Base-by-base conservation (phyloP, 78 protist genomes). In the Dictyostelium firmibasis region DNA sequence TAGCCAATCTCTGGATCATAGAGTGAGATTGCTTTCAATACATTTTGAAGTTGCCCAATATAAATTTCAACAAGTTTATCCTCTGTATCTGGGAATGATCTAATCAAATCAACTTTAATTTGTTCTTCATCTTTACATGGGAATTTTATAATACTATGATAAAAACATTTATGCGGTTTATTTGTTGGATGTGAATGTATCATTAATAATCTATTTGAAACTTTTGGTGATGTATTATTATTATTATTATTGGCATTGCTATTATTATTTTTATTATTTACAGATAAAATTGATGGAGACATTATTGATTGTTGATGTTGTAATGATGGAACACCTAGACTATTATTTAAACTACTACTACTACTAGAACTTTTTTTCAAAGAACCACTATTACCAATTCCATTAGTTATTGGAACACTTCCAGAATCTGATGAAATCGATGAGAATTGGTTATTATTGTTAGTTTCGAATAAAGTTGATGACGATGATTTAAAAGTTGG, bases 1-100 rank as follows among this genome's bases (percentile, higher is more conserved):
- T 89, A 89, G 0, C 94, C 94, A 85, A 89, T 70, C 33, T 89
- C 94, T 27, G 86, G n/a, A 9, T 89, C 94, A 35, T 81, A 89
- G 16, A 89, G 82, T 33, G 87, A 81, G 4, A 89, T 89, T 0
- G 94, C 94, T 81, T 81, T 78, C 8, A 89, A 41, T 23, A 89
- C 94, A 69, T 81, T 81, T 13, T 16, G 2, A 2, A 89, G 36
- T 50, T 50, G n/a, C 20, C 13, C 44, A 7, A 79, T 31, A 50
- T 89, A 89, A 27, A n/a, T 50, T 20, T 89, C 94, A 10, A 62
- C 69, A 27, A 77, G 20, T 44, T 50, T 33, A 36, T 50, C 23
- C 23, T 50, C 76, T 14, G 75, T 20, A 31, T 89, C 87, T 31
- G 83, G 53, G 27, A 89, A 89, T 18, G 88, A 81, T 44, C 94